Base-by-base conservation (phyloP, 257 asterid species). In the Forsythia viridissima region DNA sequence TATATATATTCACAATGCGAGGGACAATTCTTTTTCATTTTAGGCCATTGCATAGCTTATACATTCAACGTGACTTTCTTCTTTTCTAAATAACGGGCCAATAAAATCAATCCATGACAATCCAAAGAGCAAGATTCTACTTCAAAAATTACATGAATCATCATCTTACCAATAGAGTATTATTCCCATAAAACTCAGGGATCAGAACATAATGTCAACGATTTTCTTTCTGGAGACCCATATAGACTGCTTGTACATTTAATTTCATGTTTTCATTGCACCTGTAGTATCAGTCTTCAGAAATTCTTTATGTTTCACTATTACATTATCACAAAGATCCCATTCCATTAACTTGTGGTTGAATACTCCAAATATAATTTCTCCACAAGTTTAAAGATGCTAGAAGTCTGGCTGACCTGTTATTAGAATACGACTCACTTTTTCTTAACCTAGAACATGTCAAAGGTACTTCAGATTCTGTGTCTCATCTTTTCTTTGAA, bases 21-120 rank as follows among this genome's bases (percentile, higher is more conserved):
- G 86, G 86, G 71, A 85, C 87, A 7, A 81, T 85, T 10, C 86
- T 81, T 65, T 84, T 86, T 4, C 74, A 43, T 59, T 72, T 48
- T n/a, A 1, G 30, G 66, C 34, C 30, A 2, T n/a, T n/a, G 4
- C 16, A 57, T 57, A 18, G 34, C 30, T 13, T 48, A 13, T 48
- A 13, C 6, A 48, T 13, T 48, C 57, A 48, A 48, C 15, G 13
- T 48, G 57, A 48, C 57, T 2, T 1, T 18, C 2, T 52, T 52
- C n/a, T 4, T 55, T 55, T 5, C 63, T 55, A 55, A 55, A 55
- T n/a, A 16, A 57, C 18, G 66, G 6, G 2, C 11, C 4, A 20
- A n/a, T 24, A n/a, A 5, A 16, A 5, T 57, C 34, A 57, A 57
- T n/a, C 66, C 66, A 57, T 3, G 30, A 57, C 66, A 57, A 6